These are phyloP conservation scores for Saturnispora quitensis DNA, from an alignment of 805 yeast species.

Conservation along the genomic window DNA sequence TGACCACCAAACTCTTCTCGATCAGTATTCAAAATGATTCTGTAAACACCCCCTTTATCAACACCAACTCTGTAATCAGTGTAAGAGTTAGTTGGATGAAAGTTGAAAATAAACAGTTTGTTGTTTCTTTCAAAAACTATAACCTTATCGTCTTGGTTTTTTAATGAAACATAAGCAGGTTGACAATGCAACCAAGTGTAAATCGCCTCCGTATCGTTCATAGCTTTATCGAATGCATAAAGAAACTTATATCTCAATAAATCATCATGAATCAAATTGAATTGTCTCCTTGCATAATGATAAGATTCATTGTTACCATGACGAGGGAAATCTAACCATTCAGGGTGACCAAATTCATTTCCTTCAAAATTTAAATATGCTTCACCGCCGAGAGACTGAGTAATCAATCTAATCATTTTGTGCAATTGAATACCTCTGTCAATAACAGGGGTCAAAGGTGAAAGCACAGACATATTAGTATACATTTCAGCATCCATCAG, in stretches of 20 bases:
- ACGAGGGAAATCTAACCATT: conserved; percentile 97
- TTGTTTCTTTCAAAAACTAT: conserved; percentile 85
- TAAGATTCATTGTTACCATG: conserved; percentile 79
- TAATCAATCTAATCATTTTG: conserved; percentile 79
- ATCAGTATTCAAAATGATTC: conserved; percentile 69
- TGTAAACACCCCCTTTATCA: conserved; percentile 67
- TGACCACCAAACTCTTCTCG: conserved; percentile 72
- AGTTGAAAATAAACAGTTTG: conserved; percentile 76
- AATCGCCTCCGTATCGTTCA: conserved; percentile 67
- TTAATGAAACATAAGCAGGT: conserved; percentile 78
- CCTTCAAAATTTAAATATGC: conserved; percentile 96
- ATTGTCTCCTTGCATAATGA: conserved; percentile 93
- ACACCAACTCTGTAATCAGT: conserved; percentile 89
- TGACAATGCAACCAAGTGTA: conserved; percentile 64
- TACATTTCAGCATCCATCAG: conserved; percentile 98
- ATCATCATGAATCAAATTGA: conserved; percentile 74
- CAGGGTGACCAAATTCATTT: conserved; percentile 98
- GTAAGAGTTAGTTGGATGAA: conserved; percentile 77
- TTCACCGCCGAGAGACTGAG: conserved; percentile 93
- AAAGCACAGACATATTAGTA: conserved; percentile 78
- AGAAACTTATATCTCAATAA: conserved; percentile 70
- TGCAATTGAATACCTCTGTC: conserved; percentile 90
- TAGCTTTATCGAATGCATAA: conserved; percentile 73
- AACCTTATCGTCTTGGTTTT: conserved; percentile 83
- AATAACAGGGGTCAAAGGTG: conserved; percentile 65